Evolutionary conservation across 2,329 filamentous ascomycete species (phyloP).

Genomic region (Fusarium nisikadoi): DNA sequence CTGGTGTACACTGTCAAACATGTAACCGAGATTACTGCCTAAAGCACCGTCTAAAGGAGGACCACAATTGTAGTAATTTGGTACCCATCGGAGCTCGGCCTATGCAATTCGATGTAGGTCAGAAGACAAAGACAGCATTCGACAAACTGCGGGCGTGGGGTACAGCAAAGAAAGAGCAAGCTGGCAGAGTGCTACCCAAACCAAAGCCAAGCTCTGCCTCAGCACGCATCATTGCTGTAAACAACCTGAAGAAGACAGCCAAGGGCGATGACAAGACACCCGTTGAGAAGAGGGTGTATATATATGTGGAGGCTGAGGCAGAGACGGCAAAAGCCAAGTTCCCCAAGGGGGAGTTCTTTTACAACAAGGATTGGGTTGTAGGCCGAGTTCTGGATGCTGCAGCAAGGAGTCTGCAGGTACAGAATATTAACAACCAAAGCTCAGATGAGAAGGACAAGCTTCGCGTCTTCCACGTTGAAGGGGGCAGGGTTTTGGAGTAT

Average conservation of each 20-base stretch:
- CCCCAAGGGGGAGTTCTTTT: conserved; percentile 84
- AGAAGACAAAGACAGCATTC: conserved; percentile 79
- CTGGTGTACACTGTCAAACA: conserved; percentile 75
- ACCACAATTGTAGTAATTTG: conserved; percentile 86
- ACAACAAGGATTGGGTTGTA: conserved; percentile 87
- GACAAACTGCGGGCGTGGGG: conserved; percentile 85
- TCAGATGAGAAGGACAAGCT: conserved; percentile 81
- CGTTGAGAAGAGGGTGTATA: conserved; percentile 85
- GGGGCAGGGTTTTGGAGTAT: conserved; percentile 86
- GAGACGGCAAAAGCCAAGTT: conserved; percentile 86
- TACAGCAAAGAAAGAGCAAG: conserved; percentile 73
- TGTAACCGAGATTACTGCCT: conserved; percentile 83
- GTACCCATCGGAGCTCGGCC: conserved; percentile 64
- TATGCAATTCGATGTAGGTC: conserved; percentile 59
- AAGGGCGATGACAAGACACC: conserved; percentile 90
- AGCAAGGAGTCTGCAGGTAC: conserved; percentile 79
- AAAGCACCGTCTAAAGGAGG: conserved; percentile 79
- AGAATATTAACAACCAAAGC: conserved; percentile 85
- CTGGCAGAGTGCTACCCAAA: conserved; percentile 68
- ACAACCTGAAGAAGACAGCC: conserved; percentile 83
- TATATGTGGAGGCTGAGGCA: conserved; percentile 90
- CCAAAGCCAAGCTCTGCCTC: conserved; percentile 71
- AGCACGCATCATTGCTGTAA: conserved; percentile 74
- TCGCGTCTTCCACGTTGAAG: conserved; percentile 92
- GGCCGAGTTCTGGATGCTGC: conserved; percentile 84